phyloP scores from a whole-genome alignment of 331 rosid species.

The Acacia pycnantha region DNA sequence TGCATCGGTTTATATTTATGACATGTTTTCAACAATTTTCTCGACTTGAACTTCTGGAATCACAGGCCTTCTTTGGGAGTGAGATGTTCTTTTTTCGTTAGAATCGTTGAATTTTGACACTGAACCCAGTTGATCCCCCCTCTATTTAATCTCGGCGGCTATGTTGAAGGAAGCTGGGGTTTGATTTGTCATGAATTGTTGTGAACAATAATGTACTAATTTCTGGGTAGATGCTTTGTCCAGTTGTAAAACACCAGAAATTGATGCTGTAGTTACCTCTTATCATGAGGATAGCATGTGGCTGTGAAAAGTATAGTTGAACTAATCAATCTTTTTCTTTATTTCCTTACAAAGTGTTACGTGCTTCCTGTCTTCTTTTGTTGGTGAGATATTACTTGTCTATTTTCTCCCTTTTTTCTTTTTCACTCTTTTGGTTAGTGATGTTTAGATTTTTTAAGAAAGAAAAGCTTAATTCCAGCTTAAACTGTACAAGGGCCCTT shows the following conservation, averaged over 20 bases:
- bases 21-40: background rate
- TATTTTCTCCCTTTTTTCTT: conserved; percentile 3
- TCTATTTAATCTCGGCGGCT: background rate
- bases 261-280: background rate
- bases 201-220: background rate
- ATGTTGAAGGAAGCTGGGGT: background rate
- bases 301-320: conserved; percentile 10
- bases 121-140: conserved; percentile 11
- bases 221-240: background rate
- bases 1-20: background rate
- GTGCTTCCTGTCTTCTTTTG: background rate
- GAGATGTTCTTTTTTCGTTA: background rate
- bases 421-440: conserved; percentile 1
- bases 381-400: conserved; percentile 4
- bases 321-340: background rate
- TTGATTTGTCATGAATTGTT: background rate
- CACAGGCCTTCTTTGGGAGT: background rate
- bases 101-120: background rate
- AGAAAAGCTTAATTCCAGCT: conserved; percentile 8
- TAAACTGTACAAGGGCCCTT: conserved; percentile 4
- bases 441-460: conserved; percentile 6
- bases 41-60: background rate
- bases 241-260: background rate
- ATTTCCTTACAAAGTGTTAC: background rate
- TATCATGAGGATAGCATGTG: conserved; percentile 14